Percentiles rank a stretch among this genome's conserved stretches.
Conservation (phyloP, 495 filamentous ascomycete species). For the Halenospora varia region DNA sequence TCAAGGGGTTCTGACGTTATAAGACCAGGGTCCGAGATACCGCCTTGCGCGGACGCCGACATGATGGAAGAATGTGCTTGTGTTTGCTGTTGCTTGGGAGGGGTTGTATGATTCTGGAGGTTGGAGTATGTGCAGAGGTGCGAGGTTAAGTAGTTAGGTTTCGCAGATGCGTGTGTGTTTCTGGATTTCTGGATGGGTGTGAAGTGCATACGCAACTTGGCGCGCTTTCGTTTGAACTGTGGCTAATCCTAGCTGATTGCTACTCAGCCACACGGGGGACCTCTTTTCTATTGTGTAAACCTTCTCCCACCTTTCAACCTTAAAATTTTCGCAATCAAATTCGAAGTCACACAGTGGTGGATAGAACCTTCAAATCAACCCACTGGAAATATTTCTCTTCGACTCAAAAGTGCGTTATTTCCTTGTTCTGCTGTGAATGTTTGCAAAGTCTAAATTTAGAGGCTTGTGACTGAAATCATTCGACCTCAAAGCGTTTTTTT, state of each 20-base stretch:
- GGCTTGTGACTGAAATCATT: neutral
- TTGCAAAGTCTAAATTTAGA: neutral
- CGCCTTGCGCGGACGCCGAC: constrained; percentile 33
- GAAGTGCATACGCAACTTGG: constrained; percentile 17
- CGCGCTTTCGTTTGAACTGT: constrained; percentile 1
- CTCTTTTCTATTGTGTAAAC: neutral
- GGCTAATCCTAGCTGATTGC: neutral
- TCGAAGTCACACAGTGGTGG: no score
- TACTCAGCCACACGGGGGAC: constrained; percentile 6
- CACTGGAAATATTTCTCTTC: no score
- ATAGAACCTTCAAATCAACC: no score
- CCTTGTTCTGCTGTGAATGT: no score
- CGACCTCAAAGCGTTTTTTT: neutral
- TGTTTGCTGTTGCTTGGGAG: neutral
- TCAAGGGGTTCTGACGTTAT: constrained; percentile 45
- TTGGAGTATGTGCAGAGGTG: neutral
- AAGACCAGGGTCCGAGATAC: constrained; percentile 56
- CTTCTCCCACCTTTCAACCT: neutral
- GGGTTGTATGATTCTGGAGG: neutral
- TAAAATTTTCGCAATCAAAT: neutral
- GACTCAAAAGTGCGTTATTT: no score
- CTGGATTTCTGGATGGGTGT: neutral
- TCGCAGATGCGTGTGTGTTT: neutral
- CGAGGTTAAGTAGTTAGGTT: constrained; percentile 4
- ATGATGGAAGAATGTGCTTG: constrained; percentile 19